Conservation (phyloP, 163 green algal genomes). For the Coccomyxa subellipsoidea region DNA sequence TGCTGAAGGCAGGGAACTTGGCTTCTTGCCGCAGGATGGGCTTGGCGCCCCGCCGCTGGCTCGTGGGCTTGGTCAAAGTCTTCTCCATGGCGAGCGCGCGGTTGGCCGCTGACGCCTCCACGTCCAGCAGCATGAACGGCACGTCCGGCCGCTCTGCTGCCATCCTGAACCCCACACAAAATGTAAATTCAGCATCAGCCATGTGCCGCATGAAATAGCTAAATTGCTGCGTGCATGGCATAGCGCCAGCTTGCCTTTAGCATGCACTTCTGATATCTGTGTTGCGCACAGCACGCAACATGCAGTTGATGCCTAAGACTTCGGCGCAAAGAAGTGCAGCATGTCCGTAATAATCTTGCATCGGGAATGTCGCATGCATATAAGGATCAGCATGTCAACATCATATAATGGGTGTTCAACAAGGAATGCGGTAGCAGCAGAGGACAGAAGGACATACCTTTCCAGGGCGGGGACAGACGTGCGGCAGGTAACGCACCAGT, state of each 20-base stretch:
- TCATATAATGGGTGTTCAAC: no score
- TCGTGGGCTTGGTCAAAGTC: slow-evolving; percentile 26
- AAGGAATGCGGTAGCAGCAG: neutral
- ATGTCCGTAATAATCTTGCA: no score
- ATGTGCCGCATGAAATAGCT: no score
- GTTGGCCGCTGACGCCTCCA: neutral
- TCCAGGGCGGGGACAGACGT: neutral
- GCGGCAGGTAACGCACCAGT: neutral
- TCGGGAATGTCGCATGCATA: no score
- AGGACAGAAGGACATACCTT: neutral
- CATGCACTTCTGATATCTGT: no score
- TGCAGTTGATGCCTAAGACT: no score
- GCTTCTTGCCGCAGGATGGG: slow-evolving; percentile 48
- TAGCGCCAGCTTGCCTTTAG: no score
- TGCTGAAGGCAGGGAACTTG: slow-evolving; percentile 58
- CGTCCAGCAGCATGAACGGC: slow-evolving; percentile 1
- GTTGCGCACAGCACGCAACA: no score
- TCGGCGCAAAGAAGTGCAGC: no score
- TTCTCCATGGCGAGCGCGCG: slow-evolving; percentile 24
- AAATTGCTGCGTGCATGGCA: no score
- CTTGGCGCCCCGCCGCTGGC: slow-evolving; percentile 33
- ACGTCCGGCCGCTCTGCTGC: neutral
- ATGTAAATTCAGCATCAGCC: no score
- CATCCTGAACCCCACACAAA: neutral
- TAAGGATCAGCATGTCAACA: no score